Evolutionary conservation across 108 stramenopile genomes (phyloP).

Genomic region (Fistulifera solaris): DNA sequence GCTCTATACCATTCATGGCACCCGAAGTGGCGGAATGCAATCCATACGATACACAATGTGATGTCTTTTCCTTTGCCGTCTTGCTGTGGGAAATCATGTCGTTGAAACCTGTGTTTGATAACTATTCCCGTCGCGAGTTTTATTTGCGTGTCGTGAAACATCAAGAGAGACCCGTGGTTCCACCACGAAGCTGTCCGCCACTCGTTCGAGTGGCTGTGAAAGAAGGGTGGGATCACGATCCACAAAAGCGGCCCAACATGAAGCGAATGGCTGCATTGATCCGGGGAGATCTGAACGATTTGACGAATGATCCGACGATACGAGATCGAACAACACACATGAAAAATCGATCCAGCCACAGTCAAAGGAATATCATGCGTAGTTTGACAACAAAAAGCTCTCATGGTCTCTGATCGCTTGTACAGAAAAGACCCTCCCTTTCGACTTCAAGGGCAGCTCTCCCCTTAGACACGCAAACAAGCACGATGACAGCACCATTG

Average conservation of each 20-base stretch:
- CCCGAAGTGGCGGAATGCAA: conserved; percentile 50
- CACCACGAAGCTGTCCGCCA: conserved; percentile 7
- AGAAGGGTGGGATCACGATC: conserved; percentile 30
- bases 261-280: conserved; percentile 19
- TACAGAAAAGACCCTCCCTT: no score
- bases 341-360: conserved; percentile 20
- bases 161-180: conserved; percentile 12
- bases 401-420: no score
- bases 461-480: no score
- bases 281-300: conserved; percentile 22
- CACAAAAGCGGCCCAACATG: conserved; percentile 26
- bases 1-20: conserved; percentile 32
- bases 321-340: conserved; percentile 21
- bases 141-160: conserved; percentile 15
- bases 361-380: neutral
- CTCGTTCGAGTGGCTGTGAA: conserved; percentile 12
- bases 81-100: conserved; percentile 48
- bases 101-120: conserved; percentile 20
- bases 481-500: no score
- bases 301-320: conserved; percentile 10
- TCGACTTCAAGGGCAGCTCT: no score
- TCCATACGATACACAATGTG: conserved; percentile 51
- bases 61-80: conserved; percentile 63
- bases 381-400: no score
- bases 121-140: conserved; percentile 15